Conservation (phyloP, 805 yeast genomes). For the Candida caryicola region DNA sequence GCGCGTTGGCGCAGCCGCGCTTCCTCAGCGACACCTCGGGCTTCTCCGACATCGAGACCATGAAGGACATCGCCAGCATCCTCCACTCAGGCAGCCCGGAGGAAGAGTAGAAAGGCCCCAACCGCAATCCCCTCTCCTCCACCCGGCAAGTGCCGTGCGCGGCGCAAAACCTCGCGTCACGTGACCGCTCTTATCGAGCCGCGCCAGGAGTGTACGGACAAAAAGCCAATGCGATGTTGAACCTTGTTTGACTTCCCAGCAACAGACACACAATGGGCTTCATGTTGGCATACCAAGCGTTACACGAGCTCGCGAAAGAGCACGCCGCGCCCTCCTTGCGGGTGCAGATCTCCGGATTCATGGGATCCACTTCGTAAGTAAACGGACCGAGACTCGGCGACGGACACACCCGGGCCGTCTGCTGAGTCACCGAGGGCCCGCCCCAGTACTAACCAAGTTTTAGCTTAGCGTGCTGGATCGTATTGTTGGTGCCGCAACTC, state of each 20-base stretch:
- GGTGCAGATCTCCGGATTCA: constrained; percentile 53
- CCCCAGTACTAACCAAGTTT: constrained; percentile 8
- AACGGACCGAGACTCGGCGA: not conserved
- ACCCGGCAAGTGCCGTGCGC: too few species aligned
- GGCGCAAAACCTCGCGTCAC: too few species aligned
- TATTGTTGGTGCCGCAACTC: constrained; percentile 70
- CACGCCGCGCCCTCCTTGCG: constrained; percentile 22
- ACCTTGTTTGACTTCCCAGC: too few species aligned
- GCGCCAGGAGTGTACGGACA: too few species aligned
- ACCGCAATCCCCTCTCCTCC: too few species aligned
- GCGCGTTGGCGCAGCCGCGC: not conserved
- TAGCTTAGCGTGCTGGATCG: constrained; percentile 77
- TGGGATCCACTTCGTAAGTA: constrained; percentile 62
- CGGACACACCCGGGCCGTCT: not conserved
- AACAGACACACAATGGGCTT: constrained; percentile 7
- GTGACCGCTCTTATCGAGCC: too few species aligned
- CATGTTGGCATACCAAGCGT: not conserved
- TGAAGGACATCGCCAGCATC: constrained; percentile 4
- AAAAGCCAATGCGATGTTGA: too few species aligned
- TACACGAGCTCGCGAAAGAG: not conserved
- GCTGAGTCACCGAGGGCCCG: too few species aligned
- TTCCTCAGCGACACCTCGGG: constrained; percentile 13
- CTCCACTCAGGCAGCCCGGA: not conserved
- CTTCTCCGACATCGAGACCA: constrained; percentile 16
- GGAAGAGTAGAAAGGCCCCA: too few species aligned